Evolutionary conservation across 345 rosid species (phyloP).

Genomic region (Populus tremula): DNA sequence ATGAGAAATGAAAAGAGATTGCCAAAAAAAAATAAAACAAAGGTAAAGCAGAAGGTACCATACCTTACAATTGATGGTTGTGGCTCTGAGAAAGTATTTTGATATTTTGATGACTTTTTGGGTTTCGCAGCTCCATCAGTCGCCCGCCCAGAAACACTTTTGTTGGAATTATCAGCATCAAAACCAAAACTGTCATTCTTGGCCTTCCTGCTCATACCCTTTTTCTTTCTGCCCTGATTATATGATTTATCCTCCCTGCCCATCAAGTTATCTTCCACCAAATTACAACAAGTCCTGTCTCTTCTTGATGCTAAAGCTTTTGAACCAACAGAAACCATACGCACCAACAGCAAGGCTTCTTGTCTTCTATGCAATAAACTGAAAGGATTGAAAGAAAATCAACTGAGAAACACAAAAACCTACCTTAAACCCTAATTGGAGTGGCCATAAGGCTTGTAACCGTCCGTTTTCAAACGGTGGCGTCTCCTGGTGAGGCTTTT

Average conservation of each 20-base stretch:
- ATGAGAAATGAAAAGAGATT: neutral
- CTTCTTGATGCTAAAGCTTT: slow-evolving; percentile 46
- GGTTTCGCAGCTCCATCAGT: slow-evolving; percentile 19
- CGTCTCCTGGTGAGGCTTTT: neutral
- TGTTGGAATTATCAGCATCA: slow-evolving; percentile 41
- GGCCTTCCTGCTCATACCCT: slow-evolving; percentile 50
- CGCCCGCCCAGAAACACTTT: slow-evolving; percentile 26
- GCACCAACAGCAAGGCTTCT: neutral
- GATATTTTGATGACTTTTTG: slow-evolving; percentile 34
- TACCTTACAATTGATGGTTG: slow-evolving; percentile 60
- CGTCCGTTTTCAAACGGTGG: neutral
- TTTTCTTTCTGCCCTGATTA: slow-evolving; percentile 38
- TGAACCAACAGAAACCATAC: slow-evolving; percentile 57
- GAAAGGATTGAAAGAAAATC: neutral
- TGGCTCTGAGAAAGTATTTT: slow-evolving; percentile 34
- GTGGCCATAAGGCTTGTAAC: neutral
- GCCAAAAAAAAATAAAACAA: neutral
- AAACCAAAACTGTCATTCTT: slow-evolving; percentile 44
- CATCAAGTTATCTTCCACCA: slow-evolving; percentile 41
- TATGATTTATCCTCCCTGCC: slow-evolving; percentile 46
- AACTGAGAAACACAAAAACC: neutral
- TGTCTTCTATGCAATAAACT: neutral
- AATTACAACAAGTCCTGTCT: slow-evolving; percentile 11
- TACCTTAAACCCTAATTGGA: slow-evolving; percentile 7
- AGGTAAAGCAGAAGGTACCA: neutral